phyloP scores from a whole-genome alignment of 2,329 filamentous ascomycete species.

The Phyllosticta paracitricarpa region DNA sequence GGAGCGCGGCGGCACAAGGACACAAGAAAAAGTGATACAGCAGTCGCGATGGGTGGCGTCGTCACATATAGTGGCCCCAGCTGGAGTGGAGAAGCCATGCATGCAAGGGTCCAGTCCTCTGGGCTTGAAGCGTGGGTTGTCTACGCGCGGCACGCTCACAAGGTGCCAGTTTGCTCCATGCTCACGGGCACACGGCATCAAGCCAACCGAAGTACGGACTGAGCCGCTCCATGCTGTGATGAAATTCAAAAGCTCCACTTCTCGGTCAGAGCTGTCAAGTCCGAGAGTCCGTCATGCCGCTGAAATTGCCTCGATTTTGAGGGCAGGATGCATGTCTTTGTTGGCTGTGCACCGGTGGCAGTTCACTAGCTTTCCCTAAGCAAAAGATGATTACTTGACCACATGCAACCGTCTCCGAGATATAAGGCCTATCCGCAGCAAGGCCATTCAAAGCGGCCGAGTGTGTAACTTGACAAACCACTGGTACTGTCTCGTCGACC shows the following conservation, averaged over 20 bases:
- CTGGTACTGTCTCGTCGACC: constrained; percentile 1
- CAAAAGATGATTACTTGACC: neutral
- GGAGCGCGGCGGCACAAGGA: neutral
- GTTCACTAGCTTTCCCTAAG: neutral
- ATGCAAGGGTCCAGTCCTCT: neutral
- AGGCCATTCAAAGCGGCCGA: neutral
- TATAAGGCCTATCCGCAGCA: neutral
- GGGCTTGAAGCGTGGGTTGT: neutral
- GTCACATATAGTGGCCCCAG: neutral
- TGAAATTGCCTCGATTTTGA: neutral
- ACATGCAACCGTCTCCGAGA: neutral
- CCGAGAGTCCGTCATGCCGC: neutral
- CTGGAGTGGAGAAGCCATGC: neutral
- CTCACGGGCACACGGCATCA: neutral
- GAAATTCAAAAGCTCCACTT: neutral
- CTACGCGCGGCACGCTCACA: neutral
- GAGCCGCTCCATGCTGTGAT: neutral
- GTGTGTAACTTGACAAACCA: neutral
- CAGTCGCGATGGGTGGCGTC: constrained; percentile 7
- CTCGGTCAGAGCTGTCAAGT: neutral
- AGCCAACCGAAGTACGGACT: neutral
- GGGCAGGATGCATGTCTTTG: neutral
- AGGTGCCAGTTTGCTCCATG: neutral
- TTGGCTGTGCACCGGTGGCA: neutral
- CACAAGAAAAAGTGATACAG: constrained; percentile 6